Evolutionary conservation across 2,329 filamentous ascomycete genomes (phyloP), one percentile per base, ranked within the genome.

Genomic region (Pseudogymnoascus sp.): DNA sequence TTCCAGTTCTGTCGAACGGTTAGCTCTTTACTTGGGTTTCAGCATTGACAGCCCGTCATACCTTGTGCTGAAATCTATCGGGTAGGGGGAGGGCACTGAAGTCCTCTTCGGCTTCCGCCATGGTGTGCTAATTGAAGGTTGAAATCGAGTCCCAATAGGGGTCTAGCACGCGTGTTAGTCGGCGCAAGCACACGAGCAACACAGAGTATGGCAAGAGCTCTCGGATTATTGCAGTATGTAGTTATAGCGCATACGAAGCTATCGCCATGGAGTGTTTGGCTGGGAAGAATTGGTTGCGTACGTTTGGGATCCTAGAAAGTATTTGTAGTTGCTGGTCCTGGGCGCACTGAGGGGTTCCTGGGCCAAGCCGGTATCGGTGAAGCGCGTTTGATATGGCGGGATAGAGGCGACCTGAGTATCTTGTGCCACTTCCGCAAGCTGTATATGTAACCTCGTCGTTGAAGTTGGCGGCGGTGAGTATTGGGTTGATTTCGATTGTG

Each of bases 71-170:
- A 77, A 92, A 95, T 72, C 90, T 85, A 66, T 96, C 91, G 48
- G 85, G 80, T 62, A 96, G 76, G 45, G 91, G 88, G 65, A 96
- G 78, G 66, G 87, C 84, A 76, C 86, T 88, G 74, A 88, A 93
- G 74, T 96, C 90, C 72, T 92, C 89, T 75, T 93, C 89, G 73
- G 82, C 78, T 67, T 95, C 91, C 63, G 88, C 89, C 90, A 95
- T 95, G 37, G 58, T 68, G 31, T 59, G 58, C 58, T 36, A 39
- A 35, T 37, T 59, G 33, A 13, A 39, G 31, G 33, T 36, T 37
- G 58, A 39, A 39, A 59, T 59, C 31, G 58, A 59, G 58, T 36
- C 33, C 31, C 25, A 37, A 39, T 59, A 59, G 33, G 58, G 58
- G 36, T 59, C 58, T 59, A 59, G 33, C 18, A 39, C 33, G 58